Evolutionary conservation across 495 filamentous ascomycete species (phyloP), one percentile per base, ranked within the genome.

Genomic region (Bryoglossum gracile): DNA sequence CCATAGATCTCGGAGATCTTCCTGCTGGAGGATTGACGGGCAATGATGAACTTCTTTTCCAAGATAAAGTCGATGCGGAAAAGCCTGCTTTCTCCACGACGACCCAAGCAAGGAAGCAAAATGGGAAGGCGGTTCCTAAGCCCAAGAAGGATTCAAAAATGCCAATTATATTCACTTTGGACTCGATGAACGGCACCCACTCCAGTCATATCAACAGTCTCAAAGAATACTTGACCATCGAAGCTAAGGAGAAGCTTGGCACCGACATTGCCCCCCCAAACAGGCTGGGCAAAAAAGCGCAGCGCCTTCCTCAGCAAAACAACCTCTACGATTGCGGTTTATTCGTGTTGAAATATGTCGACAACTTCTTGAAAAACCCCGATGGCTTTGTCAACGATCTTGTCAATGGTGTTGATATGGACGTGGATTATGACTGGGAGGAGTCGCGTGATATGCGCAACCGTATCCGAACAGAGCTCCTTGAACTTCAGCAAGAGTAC

Each of bases 311-410:
- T 1, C 60, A 77, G 43, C 92, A 98, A 64, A 68, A 77, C 11
- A 98, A 97, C 54, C 84, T 70, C 58, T 89, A 77, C 34, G 92
- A 98, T 62, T 98, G 92, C 60, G 92, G 92, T 2, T 62, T 95
- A 1, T 97, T 81, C 61, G 66, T 97, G 8, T 65, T 96, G 8
- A 84, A 78, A 3, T 98, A 97, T 53, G 62, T 92, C 21, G 78
- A 86, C 54, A 80, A 83, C 53, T 96, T 98, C 48, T 72, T 89
- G 2, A 65, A 76, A 42, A 58, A 82, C 43, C 89, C 88, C 3
- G 75, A 82, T 38, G 53, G 47, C 2, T 94, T 94, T 41, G 66
- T 82, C 17, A 56, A 53, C n/a, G 77, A 72, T 37, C 61, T 80
- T 16, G 64, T 85, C 1, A 64, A 60, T 21, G 40, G 34, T 41